A percentile compares a stretch with the other conserved stretches of the same genome.
These are phyloP conservation scores for Epichloe sp. DNA, from an alignment of 2,329 filamentous ascomycete species.

Conservation along the genomic window DNA sequence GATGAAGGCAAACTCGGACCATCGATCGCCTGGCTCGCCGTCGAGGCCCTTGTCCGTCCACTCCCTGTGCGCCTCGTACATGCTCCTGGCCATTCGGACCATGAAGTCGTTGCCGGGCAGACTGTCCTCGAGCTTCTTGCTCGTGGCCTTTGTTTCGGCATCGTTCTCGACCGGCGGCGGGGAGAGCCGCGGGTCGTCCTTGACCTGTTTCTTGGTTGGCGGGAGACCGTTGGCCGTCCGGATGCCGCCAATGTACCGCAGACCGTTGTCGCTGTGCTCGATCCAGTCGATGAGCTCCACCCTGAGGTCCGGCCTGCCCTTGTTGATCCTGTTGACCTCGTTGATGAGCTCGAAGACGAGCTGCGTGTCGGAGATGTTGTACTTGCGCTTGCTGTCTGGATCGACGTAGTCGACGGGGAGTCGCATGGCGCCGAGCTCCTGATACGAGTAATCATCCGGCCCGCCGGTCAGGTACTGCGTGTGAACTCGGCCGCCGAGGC, in stretches of 20 bases:
- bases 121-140: constrained; percentile 23
- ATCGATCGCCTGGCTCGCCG: constrained; percentile 42
- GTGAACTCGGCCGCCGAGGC: constrained; percentile 50
- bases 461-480: constrained; percentile 48
- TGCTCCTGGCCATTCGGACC: constrained; percentile 26
- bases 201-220: constrained; percentile 36
- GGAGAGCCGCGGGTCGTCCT: constrained; percentile 25
- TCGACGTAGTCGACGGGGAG: constrained; percentile 42
- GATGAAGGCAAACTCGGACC: constrained; percentile 51
- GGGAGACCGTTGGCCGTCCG: constrained; percentile 38
- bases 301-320: constrained; percentile 30
- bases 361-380: constrained; percentile 47
- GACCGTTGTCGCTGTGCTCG: constrained; percentile 40
- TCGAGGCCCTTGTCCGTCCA: constrained; percentile 21
- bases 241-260: constrained; percentile 33
- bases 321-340: constrained; percentile 46
- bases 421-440: constrained; percentile 54
- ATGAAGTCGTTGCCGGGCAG: constrained; percentile 23
- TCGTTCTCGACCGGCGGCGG: constrained; percentile 17
- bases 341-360: constrained; percentile 51
- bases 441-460: constrained; percentile 51
- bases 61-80: constrained; percentile 31
- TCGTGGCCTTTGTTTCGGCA: constrained; percentile 20
- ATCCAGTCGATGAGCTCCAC: constrained; percentile 53
- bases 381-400: constrained; percentile 36